Evolutionary conservation across 2,329 filamentous ascomycete genomes (phyloP).

Genomic region (Aspergillus fumigatus): DNA sequence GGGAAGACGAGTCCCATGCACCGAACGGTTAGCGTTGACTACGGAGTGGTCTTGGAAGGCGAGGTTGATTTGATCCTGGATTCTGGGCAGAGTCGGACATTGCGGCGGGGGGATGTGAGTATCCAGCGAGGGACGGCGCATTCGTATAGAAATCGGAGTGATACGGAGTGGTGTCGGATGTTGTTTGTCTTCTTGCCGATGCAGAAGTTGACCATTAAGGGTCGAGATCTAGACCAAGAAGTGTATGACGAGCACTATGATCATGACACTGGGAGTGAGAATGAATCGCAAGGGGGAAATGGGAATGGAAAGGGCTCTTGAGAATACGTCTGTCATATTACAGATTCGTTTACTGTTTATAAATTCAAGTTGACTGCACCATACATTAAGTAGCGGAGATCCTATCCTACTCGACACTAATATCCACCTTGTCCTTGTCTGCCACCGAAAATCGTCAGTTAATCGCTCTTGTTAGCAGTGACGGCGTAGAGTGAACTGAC

Average conservation of each 20-base stretch:
- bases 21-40: slow-evolving; percentile 41
- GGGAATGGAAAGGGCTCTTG: not conserved
- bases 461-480: not conserved
- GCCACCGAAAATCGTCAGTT: not conserved
- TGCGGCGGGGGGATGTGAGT: slow-evolving; percentile 49
- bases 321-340: not conserved
- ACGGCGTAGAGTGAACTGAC: slow-evolving; percentile 35
- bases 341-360: not conserved
- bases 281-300: not conserved
- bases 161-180: slow-evolving; percentile 25
- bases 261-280: not conserved
- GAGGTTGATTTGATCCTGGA: slow-evolving; percentile 47
- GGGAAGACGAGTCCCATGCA: slow-evolving; percentile 33
- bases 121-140: slow-evolving; percentile 45
- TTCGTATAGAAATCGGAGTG: slow-evolving; percentile 25
- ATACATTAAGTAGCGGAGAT: not conserved
- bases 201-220: slow-evolving; percentile 35
- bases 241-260: slow-evolving; percentile 25
- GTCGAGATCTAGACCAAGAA: slow-evolving; percentile 50
- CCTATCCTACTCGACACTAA: slow-evolving; percentile 12
- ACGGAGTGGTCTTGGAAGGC: slow-evolving; percentile 49
- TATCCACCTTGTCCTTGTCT: slow-evolving; percentile 35
- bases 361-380: not conserved
- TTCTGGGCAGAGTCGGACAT: slow-evolving; percentile 40
- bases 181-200: slow-evolving; percentile 32